These are phyloP conservation scores for Ogataea angusta DNA, from an alignment of 805 yeast genomes.

Conservation along the genomic window DNA sequence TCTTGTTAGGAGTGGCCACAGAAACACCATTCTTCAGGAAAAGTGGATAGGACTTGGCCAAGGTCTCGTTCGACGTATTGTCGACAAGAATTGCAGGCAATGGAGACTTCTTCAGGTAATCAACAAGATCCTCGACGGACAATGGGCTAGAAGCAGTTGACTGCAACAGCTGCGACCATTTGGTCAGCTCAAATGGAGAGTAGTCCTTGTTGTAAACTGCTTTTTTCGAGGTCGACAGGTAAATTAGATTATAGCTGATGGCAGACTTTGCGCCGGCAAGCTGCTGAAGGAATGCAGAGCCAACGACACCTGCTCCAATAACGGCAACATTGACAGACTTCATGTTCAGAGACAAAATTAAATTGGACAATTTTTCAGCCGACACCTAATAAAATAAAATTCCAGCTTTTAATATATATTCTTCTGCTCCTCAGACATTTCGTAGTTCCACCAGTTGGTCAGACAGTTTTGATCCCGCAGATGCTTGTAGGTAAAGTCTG, in stretches of 20 bases:
- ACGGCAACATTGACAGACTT: constrained; percentile 62
- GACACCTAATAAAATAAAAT: background rate
- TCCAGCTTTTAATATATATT: constrained; percentile 19
- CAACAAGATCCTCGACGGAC: constrained; percentile 54
- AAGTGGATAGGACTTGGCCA: constrained; percentile 75
- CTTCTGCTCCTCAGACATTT: constrained; percentile 30
- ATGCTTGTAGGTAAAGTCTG: constrained; percentile 51
- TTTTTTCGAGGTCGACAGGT: constrained; percentile 71
- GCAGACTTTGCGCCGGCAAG: constrained; percentile 57
- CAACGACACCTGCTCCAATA: constrained; percentile 93
- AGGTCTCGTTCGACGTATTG: constrained; percentile 81
- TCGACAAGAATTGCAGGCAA: constrained; percentile 83
- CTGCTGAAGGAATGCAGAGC: constrained; percentile 85
- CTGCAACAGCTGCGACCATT: constrained; percentile 51
- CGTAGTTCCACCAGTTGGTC: constrained; percentile 61
- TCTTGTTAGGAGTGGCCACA: constrained; percentile 97
- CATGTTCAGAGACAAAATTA: background rate
- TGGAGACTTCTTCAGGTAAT: constrained; percentile 62
- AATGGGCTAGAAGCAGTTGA: constrained; percentile 49
- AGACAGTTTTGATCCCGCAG: constrained; percentile 71
- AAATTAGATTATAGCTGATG: constrained; percentile 70
- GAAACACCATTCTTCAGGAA: constrained; percentile 78
- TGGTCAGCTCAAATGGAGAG: constrained; percentile 60
- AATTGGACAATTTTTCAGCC: background rate
- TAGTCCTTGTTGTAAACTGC: constrained; percentile 69